Conservation (phyloP, 129 eudicot genomes). For the Lactuca sativa region DNA sequence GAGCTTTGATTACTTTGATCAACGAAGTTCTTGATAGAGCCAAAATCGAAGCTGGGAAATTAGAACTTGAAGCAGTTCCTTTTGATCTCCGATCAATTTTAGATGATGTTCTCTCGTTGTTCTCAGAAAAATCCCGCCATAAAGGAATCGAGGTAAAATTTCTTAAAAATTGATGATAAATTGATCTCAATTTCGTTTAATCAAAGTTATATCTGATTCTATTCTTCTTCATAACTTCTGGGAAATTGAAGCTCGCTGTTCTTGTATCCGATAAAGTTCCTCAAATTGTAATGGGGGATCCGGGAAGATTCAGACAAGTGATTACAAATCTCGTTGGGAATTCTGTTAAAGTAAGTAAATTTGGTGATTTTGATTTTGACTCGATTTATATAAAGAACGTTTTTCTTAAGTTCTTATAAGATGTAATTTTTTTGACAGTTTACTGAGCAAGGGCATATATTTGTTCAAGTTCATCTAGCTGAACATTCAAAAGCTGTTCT, state of each 20-base stretch:
- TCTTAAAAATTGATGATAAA: not conserved
- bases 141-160: constrained; percentile 72
- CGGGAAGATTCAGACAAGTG: constrained; percentile 88
- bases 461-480: constrained; percentile 77
- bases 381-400: not conserved
- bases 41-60: constrained; percentile 86
- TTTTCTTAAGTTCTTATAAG: not conserved
- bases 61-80: constrained; percentile 75
- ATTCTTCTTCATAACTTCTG: constrained; percentile 1
- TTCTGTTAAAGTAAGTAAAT: constrained; percentile 73
- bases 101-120: constrained; percentile 80
- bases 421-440: constrained; percentile 45
- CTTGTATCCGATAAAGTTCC: constrained; percentile 88
- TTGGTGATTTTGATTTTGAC: not conserved
- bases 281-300: constrained; percentile 74
- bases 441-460: constrained; percentile 78
- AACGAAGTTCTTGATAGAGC: constrained; percentile 89
- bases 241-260: constrained; percentile 70
- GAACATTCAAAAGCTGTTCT: constrained; percentile 48
- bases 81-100: constrained; percentile 69
- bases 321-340: constrained; percentile 86
- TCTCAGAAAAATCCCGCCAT: constrained; percentile 78
- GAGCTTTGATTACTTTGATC: constrained; percentile 68
- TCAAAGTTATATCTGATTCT: constrained; percentile 11
- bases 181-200: not conserved